These are phyloP conservation scores for Metarhizium rileyi DNA, from an alignment of 2,329 filamentous ascomycete genomes.

Conservation along the genomic window DNA sequence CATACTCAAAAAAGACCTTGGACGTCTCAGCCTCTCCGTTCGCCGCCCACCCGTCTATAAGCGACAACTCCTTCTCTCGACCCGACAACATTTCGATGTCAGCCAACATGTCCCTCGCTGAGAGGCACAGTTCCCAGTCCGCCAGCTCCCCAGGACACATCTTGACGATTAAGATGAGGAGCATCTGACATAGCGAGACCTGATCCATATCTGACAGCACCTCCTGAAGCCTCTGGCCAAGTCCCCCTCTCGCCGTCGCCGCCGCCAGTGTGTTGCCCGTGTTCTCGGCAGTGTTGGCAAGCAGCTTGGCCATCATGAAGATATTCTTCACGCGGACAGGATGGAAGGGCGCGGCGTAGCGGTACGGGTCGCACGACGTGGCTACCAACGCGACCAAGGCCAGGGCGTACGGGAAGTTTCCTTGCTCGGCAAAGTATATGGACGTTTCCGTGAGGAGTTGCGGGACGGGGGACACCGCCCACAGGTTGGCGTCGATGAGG, in stretches of 20 bases:
- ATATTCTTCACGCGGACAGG: conserved; percentile 40
- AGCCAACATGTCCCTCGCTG: conserved; percentile 36
- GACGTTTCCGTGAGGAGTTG: conserved; percentile 34
- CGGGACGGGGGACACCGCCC: conserved; percentile 40
- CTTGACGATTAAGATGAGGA: conserved; percentile 38
- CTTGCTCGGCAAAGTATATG: conserved; percentile 33
- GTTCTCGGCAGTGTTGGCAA: conserved; percentile 37
- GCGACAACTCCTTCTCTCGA: conserved; percentile 31
- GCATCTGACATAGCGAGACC: conserved; percentile 41
- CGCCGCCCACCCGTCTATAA: conserved; percentile 35
- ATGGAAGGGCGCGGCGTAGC: conserved; percentile 39
- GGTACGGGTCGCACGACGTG: conserved; percentile 39
- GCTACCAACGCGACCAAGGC: conserved; percentile 38
- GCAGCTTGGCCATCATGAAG: conserved; percentile 40
- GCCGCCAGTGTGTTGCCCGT: conserved; percentile 20
- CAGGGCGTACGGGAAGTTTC: conserved; percentile 33
- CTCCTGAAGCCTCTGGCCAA: conserved; percentile 18
- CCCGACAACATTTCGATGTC: conserved; percentile 39
- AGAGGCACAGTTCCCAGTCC: conserved; percentile 34
- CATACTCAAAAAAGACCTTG: conserved; percentile 37
- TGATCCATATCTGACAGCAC: conserved; percentile 37
- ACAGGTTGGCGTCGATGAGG: conserved; percentile 23
- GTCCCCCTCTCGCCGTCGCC: conserved; percentile 14
- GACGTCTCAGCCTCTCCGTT: conserved; percentile 30
- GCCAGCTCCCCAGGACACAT: conserved; percentile 30